Base-by-base conservation (phyloP, 306 rosid species). In the Myrica gale region DNA sequence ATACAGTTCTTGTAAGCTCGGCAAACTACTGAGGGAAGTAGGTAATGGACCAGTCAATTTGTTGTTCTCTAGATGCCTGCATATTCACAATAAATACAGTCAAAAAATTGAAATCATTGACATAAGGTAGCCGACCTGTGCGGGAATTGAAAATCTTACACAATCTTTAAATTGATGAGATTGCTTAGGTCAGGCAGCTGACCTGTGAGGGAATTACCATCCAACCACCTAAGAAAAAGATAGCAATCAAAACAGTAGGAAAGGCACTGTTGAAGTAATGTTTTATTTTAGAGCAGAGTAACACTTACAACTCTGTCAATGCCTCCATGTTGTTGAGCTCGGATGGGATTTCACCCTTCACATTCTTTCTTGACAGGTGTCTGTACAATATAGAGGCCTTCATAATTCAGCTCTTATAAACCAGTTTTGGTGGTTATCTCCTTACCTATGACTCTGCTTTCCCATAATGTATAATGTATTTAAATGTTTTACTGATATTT, bases 1-100 rank as follows among this genome's bases (percentile, higher is more conserved):
- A 39, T 90, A 95, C 98, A 95, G 80, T 88, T 90, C 98, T 82
- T 89, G 92, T 74, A 92, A 83, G 79, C 83, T 84, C 73, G 96
- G 92, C 80, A 95, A 87, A 81, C 86, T 88, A 68, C 90, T 87
- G 78, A 95, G 86, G 89, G 84, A 88, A 69, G 97, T 82, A 62
- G 98, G 97, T 54, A 95, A 78, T 55, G 87, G 48, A 79, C 97
- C 97, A 53, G 67, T 85, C 84, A 95, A 84, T 77, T 83, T 77
- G 89, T 95, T 95, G 84, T 95, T 89, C 93, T 95, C 99, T 39
- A 95, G 82, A 89, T 92, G 97, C 83, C 99, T 95, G 90, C 87
- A 88, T 32, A 74, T 73, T 72, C 77, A 45, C 48, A 43, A 45
- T 9, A 63, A 65, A 43, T n/a, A 58, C 11, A 9, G 69, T 23